Evolutionary conservation across 257 asterid species (phyloP), one percentile per base, ranked within the genome.

Genomic region (Ballota nigra): DNA sequence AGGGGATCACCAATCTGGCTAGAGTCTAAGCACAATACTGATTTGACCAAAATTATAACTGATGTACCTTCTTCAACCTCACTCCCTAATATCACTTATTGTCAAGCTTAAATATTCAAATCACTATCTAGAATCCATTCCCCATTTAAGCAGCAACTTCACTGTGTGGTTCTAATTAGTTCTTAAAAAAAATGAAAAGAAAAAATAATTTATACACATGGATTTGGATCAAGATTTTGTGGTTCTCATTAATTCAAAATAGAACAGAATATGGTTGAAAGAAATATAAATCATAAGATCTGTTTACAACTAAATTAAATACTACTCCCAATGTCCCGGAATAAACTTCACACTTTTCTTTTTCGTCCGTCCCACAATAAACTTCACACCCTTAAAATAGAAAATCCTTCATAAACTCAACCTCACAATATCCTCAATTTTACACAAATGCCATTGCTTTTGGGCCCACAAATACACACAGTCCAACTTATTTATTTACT

Each of bases 1-100:
- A 4, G 71, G 75, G 3, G n/a, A 75, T 57, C 57, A 75, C 57
- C 20, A 19, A 22, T 68, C 71, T 64, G 40, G 71, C 45, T 52
- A 24, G 52, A 33, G 36, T 49, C 55, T 53, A 49, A 75, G 67
- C 22, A 43, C 24, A 60, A 41, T 28, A 18, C 41, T 49, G 38
- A 62, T 28, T 31, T 8, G 28, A 34, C 19, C 68, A 3, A 62
- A 31, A 62, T 34, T 34, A 9, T 34, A 12, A 33, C 31, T 31
- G 34, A 29, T 9, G 18, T 62, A 16, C 4, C 22, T 56, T 56
- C 36, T n/a, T 33, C 69, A 38, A 12, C 53, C 16, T 38, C 18
- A 19, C 33, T 36, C 11, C 11, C 53, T 3, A 4, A 19, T 22
- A 61, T 63, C 52, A 40, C 69, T 38, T 49, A 63, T 10, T 63